phyloP scores from a whole-genome alignment of 176 grass and related monocot species.

The Carex cristatella region DNA sequence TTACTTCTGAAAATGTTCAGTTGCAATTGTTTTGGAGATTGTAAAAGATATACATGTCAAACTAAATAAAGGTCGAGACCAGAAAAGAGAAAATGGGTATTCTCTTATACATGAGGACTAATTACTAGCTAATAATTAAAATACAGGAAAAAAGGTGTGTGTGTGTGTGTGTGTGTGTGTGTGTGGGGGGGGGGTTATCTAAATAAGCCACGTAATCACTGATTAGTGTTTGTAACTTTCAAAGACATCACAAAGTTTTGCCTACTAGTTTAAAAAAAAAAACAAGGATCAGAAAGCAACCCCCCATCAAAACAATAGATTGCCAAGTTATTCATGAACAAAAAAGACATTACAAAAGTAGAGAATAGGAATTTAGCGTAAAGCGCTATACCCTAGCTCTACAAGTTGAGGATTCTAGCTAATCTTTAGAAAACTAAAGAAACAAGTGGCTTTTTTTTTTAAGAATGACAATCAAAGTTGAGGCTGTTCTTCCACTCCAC shows the following conservation, averaged over 20 bases:
- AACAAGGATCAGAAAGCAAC: not conserved
- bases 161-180: too few species aligned
- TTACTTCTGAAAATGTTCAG: not conserved
- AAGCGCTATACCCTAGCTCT: not conserved
- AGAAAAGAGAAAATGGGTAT: not conserved
- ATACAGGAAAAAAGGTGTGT: not conserved
- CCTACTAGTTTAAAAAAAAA: not conserved
- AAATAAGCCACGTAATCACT: not conserved
- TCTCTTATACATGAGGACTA: not conserved
- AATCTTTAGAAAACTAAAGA: not conserved
- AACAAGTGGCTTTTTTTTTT: too few species aligned
- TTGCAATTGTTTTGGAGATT: conserved; percentile 11
- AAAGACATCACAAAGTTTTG: not conserved
- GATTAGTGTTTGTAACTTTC: not conserved
- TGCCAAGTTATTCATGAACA: not conserved
- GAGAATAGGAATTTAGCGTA: not conserved
- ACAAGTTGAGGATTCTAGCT: not conserved
- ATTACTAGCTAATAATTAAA: not conserved
- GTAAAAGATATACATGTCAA: not conserved
- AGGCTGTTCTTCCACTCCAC: not conserved
- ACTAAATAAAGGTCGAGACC: not conserved
- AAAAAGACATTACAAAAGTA: not conserved
- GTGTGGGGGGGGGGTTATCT: not conserved
- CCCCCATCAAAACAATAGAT: not conserved
- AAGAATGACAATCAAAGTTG: not conserved